Evolutionary conservation across 176 grass and related monocot species (phyloP).

Genomic region (Raddia guianensis): DNA sequence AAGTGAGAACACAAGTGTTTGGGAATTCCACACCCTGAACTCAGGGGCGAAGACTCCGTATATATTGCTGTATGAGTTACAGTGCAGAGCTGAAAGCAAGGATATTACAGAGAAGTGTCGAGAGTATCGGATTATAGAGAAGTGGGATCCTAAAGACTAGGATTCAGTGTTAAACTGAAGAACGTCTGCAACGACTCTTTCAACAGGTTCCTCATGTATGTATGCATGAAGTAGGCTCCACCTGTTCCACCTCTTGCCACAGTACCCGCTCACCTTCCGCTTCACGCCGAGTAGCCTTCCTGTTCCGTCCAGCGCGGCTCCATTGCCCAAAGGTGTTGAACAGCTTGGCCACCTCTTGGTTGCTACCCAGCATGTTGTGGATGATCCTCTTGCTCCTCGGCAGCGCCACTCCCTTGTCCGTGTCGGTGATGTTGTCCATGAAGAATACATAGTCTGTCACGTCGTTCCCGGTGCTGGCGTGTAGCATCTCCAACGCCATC

Average conservation of each 20-base stretch:
- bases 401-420: slow-evolving; percentile 49
- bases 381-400: slow-evolving; percentile 42
- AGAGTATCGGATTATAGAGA: no score
- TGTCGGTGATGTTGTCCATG: slow-evolving; percentile 69
- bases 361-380: neutral
- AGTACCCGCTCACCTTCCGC: neutral
- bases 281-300: no score
- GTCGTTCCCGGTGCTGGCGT: slow-evolving; percentile 35
- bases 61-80: no score
- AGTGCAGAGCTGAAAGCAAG: no score
- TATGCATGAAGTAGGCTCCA: slow-evolving; percentile 38
- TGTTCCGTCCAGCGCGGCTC: no score
- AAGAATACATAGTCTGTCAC: slow-evolving; percentile 55
- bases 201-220: slow-evolving; percentile 42
- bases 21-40: no score
- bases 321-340: neutral
- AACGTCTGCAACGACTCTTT: no score
- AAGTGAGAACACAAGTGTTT: no score
- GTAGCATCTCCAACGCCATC: neutral
- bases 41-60: no score
- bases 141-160: no score
- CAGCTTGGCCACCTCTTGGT: slow-evolving; percentile 27
- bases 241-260: slow-evolving; percentile 32
- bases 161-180: no score
- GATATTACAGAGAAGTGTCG: no score